Base-by-base conservation (phyloP, 1,139 yeast species). In the Pichia sp. region DNA sequence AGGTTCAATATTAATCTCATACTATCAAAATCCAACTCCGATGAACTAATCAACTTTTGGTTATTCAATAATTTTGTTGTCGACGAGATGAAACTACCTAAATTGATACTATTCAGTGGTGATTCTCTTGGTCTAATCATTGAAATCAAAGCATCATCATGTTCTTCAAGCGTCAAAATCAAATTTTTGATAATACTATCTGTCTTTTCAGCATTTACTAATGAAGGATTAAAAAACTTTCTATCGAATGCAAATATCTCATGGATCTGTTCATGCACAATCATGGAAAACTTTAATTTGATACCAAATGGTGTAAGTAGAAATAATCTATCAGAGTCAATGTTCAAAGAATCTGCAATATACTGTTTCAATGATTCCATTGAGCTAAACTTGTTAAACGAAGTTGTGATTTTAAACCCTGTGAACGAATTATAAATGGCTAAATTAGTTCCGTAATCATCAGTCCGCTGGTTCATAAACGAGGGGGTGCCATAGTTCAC, bases 261-360 rank as follows among this genome's bases (percentile, higher is more conserved):
- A 33, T 45, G 49, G 3, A 59, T 49, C 43, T 62, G 65, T 39
- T 61, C 64, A 48, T 59, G 61, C 4, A 58, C 50, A 42, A 75
- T 64, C 56, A 73, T 70, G 36, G 69, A 66, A 53, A 69, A 77
- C 58, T 75, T 79, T 52, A 81, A 65, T 54, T 75, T 78, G 40
- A 75, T 71, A 0, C 88, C 92, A 62, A 74, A 81, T 3, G 85
- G 77, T 1, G 85, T 72, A 39, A 83, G 62, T n/a, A 83, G 62
- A 52, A 82, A 77, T 38, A 80, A 59, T 52, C 78, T 73, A 29
- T 70, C 74, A 1, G 54, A 46, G 0, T 69, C 66, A 4, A 73
- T 69, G 36, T 60, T 63, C 53, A 77, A 67, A 37, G 65, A 62
- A 7, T 63, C 57, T 44, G 70, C 44, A 52, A 71, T 64, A 60